Evolutionary conservation across 805 yeast species (phyloP).

Genomic region (Nakazawaea holstii): DNA sequence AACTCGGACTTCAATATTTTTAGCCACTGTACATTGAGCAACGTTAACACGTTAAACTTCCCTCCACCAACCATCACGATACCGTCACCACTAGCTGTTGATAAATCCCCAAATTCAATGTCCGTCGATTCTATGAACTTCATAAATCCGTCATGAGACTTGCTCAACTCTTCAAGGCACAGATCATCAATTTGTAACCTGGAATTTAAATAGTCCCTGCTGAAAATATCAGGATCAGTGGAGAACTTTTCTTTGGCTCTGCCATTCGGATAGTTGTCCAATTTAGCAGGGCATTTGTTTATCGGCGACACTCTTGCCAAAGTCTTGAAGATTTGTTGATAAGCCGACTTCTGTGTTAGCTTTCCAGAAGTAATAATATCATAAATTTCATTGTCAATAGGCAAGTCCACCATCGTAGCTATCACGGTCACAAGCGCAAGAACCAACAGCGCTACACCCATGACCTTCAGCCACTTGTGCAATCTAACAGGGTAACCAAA

Average conservation of each 20-base stretch:
- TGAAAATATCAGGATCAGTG: conserved; percentile 33
- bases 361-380: conserved; percentile 8
- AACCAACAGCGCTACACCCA: neutral
- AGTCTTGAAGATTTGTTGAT: conserved; percentile 4
- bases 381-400: conserved; percentile 6
- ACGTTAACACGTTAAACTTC: conserved; percentile 43
- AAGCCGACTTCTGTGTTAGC: conserved; percentile 1
- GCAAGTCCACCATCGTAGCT: conserved; percentile 1
- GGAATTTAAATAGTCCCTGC: conserved; percentile 38
- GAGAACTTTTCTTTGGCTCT: conserved; percentile 41
- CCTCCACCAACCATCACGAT: conserved; percentile 53
- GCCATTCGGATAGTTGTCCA: conserved; percentile 14
- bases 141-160: conserved; percentile 32
- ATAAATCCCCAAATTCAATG: conserved; percentile 22
- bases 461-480: neutral
- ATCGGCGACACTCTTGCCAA: conserved; percentile 2
- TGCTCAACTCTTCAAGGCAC: conserved; percentile 28
- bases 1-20: conserved; percentile 37
- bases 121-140: conserved; percentile 32
- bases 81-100: conserved; percentile 27
- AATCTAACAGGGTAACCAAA: neutral
- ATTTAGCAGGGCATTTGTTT: conserved; percentile 1
- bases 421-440: neutral
- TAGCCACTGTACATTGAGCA: conserved; percentile 41
- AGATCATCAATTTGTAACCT: conserved; percentile 35